phyloP scores from a whole-genome alignment of 352 stramenopile genomes.

The Blastocystis sp. region DNA sequence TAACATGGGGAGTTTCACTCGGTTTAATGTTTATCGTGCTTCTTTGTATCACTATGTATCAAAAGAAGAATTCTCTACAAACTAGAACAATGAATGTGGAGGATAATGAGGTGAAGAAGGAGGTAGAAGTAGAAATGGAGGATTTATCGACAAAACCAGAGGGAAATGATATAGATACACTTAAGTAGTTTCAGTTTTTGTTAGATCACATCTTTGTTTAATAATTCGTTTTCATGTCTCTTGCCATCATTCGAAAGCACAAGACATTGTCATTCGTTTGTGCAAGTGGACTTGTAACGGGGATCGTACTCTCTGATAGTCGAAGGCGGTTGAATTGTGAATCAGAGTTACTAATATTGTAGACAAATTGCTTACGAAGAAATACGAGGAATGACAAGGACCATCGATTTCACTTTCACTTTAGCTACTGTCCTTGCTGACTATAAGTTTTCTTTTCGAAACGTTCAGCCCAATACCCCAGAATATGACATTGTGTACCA shows the following conservation, averaged over 20 bases:
- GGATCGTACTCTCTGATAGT: neutral
- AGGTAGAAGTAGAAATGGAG: conserved; percentile 8
- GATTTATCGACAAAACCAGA: neutral
- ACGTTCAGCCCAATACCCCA: neutral
- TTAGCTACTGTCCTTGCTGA: conserved; percentile 25
- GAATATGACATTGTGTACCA: conserved; percentile 60
- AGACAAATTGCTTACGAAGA: conserved; percentile 22
- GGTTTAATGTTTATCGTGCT: neutral
- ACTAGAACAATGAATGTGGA: neutral
- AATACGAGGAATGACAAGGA: conserved; percentile 6
- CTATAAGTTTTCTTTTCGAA: conserved; percentile 62
- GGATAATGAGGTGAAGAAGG: conserved; percentile 16
- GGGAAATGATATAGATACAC: neutral
- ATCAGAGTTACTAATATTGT: neutral
- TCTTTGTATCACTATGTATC: neutral
- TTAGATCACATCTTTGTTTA: neutral
- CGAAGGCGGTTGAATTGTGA: neutral
- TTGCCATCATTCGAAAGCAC: neutral
- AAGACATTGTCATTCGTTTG: neutral
- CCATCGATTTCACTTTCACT: conserved; percentile 16
- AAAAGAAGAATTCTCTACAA: neutral
- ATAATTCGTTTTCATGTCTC: neutral
- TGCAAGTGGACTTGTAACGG: neutral
- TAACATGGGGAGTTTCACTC: conserved; percentile 11
- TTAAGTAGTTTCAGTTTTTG: conserved; percentile 23